Percentiles rank a stretch among this genome's conserved stretches.
These are phyloP conservation scores for Lyophyllum shimeji DNA, from an alignment of 768 basidiomycete genomes.

Conservation along the genomic window DNA sequence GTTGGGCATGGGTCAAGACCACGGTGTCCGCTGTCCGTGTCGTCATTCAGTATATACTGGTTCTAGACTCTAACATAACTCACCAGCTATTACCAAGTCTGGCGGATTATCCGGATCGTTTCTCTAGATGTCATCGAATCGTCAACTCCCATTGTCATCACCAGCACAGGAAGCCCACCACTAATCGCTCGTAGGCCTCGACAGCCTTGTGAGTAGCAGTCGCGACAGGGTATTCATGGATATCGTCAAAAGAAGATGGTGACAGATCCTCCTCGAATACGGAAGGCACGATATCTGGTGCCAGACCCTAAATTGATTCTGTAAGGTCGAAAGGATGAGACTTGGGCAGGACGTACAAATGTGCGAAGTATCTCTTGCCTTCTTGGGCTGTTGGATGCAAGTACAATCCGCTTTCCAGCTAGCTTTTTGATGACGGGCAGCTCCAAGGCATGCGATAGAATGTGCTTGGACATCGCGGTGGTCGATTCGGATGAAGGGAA, in stretches of 20 bases:
- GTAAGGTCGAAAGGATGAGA: neutral
- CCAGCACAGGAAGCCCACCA: slow-evolving; percentile 43
- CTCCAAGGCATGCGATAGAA: slow-evolving; percentile 65
- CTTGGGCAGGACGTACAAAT: slow-evolving; percentile 51
- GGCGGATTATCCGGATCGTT: slow-evolving; percentile 67
- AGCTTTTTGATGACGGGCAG: slow-evolving; percentile 67
- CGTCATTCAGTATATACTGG: neutral
- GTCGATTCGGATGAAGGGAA: neutral
- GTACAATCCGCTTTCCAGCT: slow-evolving; percentile 70
- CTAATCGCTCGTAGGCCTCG: slow-evolving; percentile 86
- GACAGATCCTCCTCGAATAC: slow-evolving; percentile 78
- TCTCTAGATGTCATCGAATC: slow-evolving; percentile 26
- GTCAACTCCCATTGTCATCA: neutral
- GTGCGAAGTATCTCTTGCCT: slow-evolving; percentile 79
- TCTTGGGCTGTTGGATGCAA: slow-evolving; percentile 87
- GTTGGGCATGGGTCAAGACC: slow-evolving; percentile 77
- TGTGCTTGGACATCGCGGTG: slow-evolving; percentile 37
- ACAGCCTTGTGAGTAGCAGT: slow-evolving; percentile 80
- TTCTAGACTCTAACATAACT: slow-evolving; percentile 8
- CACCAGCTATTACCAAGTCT: slow-evolving; percentile 79
- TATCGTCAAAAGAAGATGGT: slow-evolving; percentile 63
- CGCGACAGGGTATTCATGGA: slow-evolving; percentile 73
- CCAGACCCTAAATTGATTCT: slow-evolving; percentile 31
- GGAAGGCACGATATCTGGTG: slow-evolving; percentile 42
- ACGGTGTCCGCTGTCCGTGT: slow-evolving; percentile 81